These are phyloP conservation scores for Annulohypoxylon truncatum DNA, from an alignment of 2,329 filamentous ascomycete species.

Conservation along the genomic window DNA sequence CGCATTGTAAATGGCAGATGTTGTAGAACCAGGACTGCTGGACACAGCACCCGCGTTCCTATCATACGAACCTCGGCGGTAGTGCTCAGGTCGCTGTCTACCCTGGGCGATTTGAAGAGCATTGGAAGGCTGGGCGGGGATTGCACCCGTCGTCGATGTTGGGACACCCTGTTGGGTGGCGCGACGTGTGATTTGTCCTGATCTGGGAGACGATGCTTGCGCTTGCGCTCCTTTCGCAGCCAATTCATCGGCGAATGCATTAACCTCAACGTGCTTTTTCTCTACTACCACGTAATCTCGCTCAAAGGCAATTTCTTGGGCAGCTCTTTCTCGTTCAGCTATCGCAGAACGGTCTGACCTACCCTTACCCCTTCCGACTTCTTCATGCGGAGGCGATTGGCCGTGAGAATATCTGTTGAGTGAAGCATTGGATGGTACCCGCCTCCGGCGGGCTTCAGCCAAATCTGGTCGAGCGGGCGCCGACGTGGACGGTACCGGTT, in stretches of 20 bases:
- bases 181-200: constrained; percentile 75
- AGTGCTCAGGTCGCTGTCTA: constrained; percentile 73
- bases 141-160: constrained; percentile 75
- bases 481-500: constrained; percentile 60
- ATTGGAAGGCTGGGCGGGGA: constrained; percentile 73
- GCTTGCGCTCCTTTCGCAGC: constrained; percentile 75
- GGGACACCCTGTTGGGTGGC: constrained; percentile 82
- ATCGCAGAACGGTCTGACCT: constrained; percentile 50
- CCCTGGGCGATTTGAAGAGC: constrained; percentile 80
- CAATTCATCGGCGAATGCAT: constrained; percentile 95
- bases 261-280: constrained; percentile 94
- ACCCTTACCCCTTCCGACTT: constrained; percentile 48
- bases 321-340: constrained; percentile 74
- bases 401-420: constrained; percentile 51
- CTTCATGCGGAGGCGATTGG: constrained; percentile 52
- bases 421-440: constrained; percentile 56
- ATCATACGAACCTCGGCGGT: constrained; percentile 84
- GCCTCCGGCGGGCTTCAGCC: constrained; percentile 53
- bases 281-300: constrained; percentile 96
- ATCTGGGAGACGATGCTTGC: constrained; percentile 62
- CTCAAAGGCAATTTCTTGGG: constrained; percentile 89
- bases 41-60: constrained; percentile 67
- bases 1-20: constrained; percentile 93
- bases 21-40: constrained; percentile 76
- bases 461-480: constrained; percentile 58